phyloP scores from a whole-genome alignment of 495 filamentous ascomycete genomes.

The Aspergillus campestris region DNA sequence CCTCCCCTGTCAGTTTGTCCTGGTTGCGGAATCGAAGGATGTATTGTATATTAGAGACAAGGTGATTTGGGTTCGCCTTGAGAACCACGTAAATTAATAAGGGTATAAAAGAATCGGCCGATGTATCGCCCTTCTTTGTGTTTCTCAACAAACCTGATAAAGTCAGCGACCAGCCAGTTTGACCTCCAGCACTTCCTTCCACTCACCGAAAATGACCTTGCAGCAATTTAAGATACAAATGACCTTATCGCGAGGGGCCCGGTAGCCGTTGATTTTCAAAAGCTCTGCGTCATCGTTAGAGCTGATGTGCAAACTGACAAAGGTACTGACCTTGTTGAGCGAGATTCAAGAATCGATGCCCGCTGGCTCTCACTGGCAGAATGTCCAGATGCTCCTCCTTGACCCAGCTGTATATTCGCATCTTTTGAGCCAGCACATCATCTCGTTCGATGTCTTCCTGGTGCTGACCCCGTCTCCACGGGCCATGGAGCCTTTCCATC shows the following conservation, averaged over 20 bases:
- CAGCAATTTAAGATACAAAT: conserved; percentile 98
- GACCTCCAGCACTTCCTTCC: conserved; percentile 8
- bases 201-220: conserved; percentile 94
- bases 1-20: conserved; percentile 92
- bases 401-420: conserved; percentile 94
- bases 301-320: conserved; percentile 1
- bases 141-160: conserved; percentile 73
- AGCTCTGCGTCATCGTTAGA: conserved; percentile 54
- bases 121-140: conserved; percentile 76
- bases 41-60: conserved; percentile 97
- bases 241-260: conserved; percentile 93
- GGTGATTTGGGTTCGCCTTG: conserved; percentile 85
- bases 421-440: conserved; percentile 89
- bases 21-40: conserved; percentile 95
- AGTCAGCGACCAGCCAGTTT: background rate
- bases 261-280: conserved; percentile 89
- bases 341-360: conserved; percentile 75
- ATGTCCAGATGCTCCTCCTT: conserved; percentile 93
- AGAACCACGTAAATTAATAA: conserved; percentile 93
- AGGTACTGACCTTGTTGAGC: conserved; percentile 67
- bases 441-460: conserved; percentile 98
- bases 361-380: conserved; percentile 70
- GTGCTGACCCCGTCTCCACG: conserved; percentile 85
- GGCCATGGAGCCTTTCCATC: conserved; percentile 61
- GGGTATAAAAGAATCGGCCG: conserved; percentile 92